Conservation (phyloP, 2,329 filamentous ascomycete species). For the Cordyceps sp. region DNA sequence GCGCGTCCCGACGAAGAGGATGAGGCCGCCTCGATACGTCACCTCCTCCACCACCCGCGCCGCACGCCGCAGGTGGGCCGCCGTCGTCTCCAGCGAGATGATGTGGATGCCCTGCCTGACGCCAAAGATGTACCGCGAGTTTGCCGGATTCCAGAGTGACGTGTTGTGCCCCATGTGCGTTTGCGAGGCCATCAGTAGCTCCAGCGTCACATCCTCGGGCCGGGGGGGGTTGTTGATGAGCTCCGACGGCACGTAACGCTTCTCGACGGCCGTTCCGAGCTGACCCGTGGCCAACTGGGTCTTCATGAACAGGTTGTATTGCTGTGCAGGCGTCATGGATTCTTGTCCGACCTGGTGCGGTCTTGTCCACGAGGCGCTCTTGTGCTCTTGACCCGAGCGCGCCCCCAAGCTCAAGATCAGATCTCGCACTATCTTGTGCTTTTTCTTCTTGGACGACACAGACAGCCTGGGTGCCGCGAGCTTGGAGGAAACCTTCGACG, state of each 20-base stretch:
- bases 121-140: constrained; percentile 87
- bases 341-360: constrained; percentile 14
- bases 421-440: constrained; percentile 17
- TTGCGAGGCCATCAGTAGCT: constrained; percentile 77
- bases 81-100: constrained; percentile 78
- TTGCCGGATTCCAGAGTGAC: constrained; percentile 85
- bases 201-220: constrained; percentile 70
- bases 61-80: constrained; percentile 77
- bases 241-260: constrained; percentile 47
- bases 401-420: constrained; percentile 15
- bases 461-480: constrained; percentile 9
- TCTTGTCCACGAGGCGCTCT: constrained; percentile 15
- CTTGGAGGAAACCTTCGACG: too few species aligned
- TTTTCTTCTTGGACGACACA: constrained; percentile 13
- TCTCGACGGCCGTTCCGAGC: constrained; percentile 31
- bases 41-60: constrained; percentile 87
- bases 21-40: constrained; percentile 62
- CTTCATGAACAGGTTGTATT: constrained; percentile 21
- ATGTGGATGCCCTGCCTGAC: constrained; percentile 80
- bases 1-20: constrained; percentile 82
- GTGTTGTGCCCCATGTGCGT: constrained; percentile 82
- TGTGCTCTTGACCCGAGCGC: constrained; percentile 17
- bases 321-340: constrained; percentile 18
- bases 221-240: constrained; percentile 57
- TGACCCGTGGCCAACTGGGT: constrained; percentile 24